Evolutionary conservation across 306 rosid genomes (phyloP).

Genomic region (Corylus avellana): DNA sequence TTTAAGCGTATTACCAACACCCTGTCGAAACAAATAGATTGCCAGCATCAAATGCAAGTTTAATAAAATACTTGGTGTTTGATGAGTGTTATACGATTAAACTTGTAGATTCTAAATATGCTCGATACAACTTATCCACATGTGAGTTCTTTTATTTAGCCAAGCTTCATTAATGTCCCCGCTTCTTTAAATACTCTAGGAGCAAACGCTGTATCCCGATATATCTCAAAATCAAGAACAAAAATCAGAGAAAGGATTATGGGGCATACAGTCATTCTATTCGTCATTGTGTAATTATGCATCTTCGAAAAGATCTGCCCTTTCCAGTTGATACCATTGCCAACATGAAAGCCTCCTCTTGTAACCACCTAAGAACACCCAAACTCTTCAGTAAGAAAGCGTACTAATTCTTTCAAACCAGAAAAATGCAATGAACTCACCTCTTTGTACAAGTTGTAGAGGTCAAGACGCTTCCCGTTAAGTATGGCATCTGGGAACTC

Average conservation of each 20-base stretch:
- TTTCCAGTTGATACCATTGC: conserved; percentile 99
- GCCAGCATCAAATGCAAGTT: conserved; percentile 7
- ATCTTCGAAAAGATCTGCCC: conserved; percentile 99
- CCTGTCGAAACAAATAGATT: conserved; percentile 52
- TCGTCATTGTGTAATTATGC: conserved; percentile 96
- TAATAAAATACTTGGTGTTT: not conserved
- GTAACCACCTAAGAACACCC: conserved; percentile 76
- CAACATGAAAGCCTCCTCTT: conserved; percentile 99
- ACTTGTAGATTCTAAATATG: not conserved
- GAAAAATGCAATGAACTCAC: conserved; percentile 33
- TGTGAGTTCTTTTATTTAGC: not conserved
- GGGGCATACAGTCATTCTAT: conserved; percentile 93
- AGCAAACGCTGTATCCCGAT: not conserved
- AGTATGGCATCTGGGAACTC: conserved; percentile 99
- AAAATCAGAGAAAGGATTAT: conserved; percentile 13
- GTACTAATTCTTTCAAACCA: conserved; percentile 1
- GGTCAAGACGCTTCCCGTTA: conserved; percentile 97
- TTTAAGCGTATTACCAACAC: conserved; percentile 99
- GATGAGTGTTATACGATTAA: too few relatives aligned
- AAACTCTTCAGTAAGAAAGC: conserved; percentile 29
- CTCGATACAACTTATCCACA: not conserved
- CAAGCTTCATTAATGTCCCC: not conserved
- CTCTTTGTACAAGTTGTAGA: conserved; percentile 97
- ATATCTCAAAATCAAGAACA: conserved; percentile 11
- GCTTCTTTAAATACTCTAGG: not conserved